Evolutionary conservation across 345 rosid species (phyloP).

Genomic region (Zanthoxylum bungeanum): DNA sequence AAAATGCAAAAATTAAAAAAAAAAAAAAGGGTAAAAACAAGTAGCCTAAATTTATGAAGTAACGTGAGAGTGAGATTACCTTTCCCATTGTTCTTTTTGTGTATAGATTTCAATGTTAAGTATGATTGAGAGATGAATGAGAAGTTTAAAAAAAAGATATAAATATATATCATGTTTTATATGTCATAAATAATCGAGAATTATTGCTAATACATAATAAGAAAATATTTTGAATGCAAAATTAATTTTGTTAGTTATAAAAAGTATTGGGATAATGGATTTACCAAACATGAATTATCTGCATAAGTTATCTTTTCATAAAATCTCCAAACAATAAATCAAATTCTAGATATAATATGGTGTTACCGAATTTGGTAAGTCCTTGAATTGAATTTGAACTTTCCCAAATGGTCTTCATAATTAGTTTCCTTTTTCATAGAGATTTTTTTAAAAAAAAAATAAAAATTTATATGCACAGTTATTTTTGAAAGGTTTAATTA

Average conservation of each 20-base stretch:
- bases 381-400: constrained; percentile 1
- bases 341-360: background rate
- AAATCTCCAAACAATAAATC: background rate
- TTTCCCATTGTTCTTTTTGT: background rate
- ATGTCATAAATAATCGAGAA: background rate
- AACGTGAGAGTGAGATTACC: background rate
- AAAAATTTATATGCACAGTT: too few species aligned
- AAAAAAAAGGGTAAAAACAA: background rate
- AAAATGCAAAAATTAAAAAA: background rate
- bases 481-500: too few species aligned
- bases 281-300: background rate
- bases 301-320: background rate
- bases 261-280: background rate
- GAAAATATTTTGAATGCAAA: constrained; percentile 1
- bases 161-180: background rate
- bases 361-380: background rate
- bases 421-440: background rate
- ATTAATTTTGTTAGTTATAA: background rate
- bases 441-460: too few species aligned
- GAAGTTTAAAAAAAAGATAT: background rate
- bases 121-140: background rate
- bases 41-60: background rate
- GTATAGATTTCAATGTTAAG: background rate
- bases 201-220: background rate
- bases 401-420: background rate